phyloP scores from a whole-genome alignment of 306 rosid species.

The Corylus heterophylla region DNA sequence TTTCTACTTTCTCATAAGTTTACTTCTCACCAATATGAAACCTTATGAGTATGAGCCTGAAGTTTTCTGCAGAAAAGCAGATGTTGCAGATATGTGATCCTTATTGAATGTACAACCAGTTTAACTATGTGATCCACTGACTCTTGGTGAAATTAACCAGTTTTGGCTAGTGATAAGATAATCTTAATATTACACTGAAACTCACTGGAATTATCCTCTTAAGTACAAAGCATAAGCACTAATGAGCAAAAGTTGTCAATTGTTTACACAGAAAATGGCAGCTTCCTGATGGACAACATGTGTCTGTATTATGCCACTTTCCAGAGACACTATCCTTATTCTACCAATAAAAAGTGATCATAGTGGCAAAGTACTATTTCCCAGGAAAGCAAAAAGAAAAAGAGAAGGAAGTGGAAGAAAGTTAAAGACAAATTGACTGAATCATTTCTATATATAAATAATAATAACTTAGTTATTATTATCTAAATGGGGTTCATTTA shows the following conservation, averaged over 20 bases:
- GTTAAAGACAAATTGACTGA: not conserved
- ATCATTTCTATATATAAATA: too few species aligned
- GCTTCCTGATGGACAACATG: not conserved
- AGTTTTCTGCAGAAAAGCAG: not conserved
- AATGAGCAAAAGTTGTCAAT: not conserved
- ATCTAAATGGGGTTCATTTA: too few species aligned
- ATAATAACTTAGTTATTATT: too few species aligned
- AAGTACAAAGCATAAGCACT: not conserved
- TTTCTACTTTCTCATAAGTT: too few species aligned
- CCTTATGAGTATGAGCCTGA: too few species aligned
- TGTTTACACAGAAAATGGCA: not conserved
- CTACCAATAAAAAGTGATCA: not conserved
- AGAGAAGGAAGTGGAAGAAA: not conserved
- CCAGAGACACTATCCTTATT: not conserved
- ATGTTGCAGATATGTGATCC: not conserved
- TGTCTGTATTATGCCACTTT: not conserved
- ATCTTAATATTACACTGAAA: too few species aligned
- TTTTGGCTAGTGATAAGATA: not conserved
- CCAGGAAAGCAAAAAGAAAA: not conserved
- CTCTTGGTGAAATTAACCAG: not conserved
- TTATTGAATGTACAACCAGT: not conserved
- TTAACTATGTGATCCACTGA: not conserved
- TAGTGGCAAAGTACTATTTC: not conserved
- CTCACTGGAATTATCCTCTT: not conserved
- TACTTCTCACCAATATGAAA: too few species aligned